Conservation (phyloP, 1,139 yeast genomes). For the Zygosaccharomyces sapae region DNA sequence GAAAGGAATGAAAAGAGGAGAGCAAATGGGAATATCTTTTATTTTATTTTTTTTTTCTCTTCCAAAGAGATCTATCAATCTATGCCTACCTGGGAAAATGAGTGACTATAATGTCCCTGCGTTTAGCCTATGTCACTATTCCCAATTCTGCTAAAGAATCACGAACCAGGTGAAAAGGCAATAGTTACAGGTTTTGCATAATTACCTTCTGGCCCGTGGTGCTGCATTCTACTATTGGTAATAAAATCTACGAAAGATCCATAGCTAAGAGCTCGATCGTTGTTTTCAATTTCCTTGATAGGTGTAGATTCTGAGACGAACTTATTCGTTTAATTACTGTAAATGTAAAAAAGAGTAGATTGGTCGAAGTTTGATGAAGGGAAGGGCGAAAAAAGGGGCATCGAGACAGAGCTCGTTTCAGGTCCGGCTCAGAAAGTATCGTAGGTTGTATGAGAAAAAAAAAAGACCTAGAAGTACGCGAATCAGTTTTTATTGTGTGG, state of each 20-base stretch:
- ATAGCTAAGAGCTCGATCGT: background rate
- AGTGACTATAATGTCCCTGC: background rate
- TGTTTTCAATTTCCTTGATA: background rate
- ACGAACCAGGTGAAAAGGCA: background rate
- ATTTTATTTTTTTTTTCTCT: background rate
- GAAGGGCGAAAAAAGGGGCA: background rate
- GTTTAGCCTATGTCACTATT: background rate
- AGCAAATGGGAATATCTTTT: background rate
- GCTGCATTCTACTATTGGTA: background rate
- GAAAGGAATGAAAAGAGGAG: background rate
- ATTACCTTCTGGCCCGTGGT: background rate
- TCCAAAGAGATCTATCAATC: background rate
- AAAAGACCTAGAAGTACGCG: background rate
- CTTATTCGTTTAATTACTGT: background rate
- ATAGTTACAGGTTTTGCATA: background rate
- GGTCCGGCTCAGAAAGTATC: background rate
- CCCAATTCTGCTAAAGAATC: background rate
- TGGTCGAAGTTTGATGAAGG: background rate
- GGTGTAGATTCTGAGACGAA: background rate
- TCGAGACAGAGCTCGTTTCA: background rate
- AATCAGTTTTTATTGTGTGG: background rate
- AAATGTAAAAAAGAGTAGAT: background rate
- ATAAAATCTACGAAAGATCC: background rate
- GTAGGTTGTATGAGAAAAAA: background rate
- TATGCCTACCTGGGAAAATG: constrained; percentile 1